A percentile compares a stretch with the other conserved stretches of the same genome.
Conservation (phyloP, 2,329 filamentous ascomycete genomes). For the Pseudocercospora crystallina region DNA sequence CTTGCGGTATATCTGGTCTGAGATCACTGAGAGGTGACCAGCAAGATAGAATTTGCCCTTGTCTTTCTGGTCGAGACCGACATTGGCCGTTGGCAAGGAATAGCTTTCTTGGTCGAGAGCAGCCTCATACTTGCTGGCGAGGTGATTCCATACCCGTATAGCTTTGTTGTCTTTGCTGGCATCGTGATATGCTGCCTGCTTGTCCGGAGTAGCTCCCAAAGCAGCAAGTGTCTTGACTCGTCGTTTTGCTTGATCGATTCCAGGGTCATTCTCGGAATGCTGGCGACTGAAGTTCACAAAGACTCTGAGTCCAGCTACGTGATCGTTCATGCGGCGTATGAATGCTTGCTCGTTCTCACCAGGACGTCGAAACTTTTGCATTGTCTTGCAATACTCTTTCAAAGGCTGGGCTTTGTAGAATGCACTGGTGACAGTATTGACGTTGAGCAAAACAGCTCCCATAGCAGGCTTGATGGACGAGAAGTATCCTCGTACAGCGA, state of each 20-base stretch:
- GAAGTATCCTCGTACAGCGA: constrained; percentile 17
- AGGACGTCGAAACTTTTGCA: neutral
- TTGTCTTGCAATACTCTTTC: too few species aligned
- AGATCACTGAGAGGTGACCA: neutral
- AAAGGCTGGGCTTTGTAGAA: constrained; percentile 18
- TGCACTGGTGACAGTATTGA: constrained; percentile 21
- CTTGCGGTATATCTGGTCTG: neutral
- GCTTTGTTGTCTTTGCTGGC: neutral
- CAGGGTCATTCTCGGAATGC: neutral
- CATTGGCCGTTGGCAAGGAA: neutral
- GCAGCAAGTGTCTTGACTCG: constrained; percentile 3
- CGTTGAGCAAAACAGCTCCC: constrained; percentile 14
- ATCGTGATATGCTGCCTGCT: neutral
- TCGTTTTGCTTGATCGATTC: neutral
- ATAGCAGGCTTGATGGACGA: constrained; percentile 11
- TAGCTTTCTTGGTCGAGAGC: neutral
- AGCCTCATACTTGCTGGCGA: neutral
- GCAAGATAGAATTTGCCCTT: neutral
- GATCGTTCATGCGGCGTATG: neutral
- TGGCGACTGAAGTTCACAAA: constrained; percentile 10
- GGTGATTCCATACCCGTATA: neutral
- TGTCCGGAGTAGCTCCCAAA: neutral
- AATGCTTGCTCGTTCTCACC: neutral
- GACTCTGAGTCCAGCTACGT: constrained; percentile 4
- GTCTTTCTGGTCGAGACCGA: neutral